Evolutionary conservation across 2,329 filamentous ascomycete species (phyloP).

Genomic region (Neopestalotiopsis sp.): DNA sequence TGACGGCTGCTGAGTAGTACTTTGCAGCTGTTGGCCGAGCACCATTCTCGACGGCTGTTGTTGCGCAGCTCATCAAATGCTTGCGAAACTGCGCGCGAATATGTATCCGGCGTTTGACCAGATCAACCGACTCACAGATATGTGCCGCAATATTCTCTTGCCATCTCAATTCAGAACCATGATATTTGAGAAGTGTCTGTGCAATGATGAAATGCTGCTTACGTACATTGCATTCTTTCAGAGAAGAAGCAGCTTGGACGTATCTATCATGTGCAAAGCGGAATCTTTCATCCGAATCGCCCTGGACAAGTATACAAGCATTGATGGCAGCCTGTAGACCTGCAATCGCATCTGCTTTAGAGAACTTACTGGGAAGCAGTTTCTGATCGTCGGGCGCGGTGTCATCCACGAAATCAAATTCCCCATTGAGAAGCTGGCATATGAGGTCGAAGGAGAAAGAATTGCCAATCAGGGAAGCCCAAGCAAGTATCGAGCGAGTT

Average conservation of each 20-base stretch:
- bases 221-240: conserved; percentile 71
- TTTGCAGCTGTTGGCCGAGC: conserved; percentile 81
- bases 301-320: conserved; percentile 79
- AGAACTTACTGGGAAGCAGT: conserved; percentile 52
- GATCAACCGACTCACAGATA: conserved; percentile 76
- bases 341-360: conserved; percentile 71
- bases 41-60: conserved; percentile 79
- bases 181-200: conserved; percentile 78
- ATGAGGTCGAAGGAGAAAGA: conserved; percentile 85
- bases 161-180: conserved; percentile 61
- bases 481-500: conserved; percentile 80
- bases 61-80: conserved; percentile 79
- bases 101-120: conserved; percentile 71
- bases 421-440: conserved; percentile 75
- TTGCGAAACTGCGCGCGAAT: conserved; percentile 72
- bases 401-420: conserved; percentile 67
- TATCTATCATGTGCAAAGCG: conserved; percentile 90
- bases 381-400: conserved; percentile 35
- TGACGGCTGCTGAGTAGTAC: conserved; percentile 79
- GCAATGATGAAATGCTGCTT: conserved; percentile 94
- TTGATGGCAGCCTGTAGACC: conserved; percentile 85
- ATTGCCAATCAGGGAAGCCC: conserved; percentile 83
- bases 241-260: conserved; percentile 71
- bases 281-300: conserved; percentile 85
- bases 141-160: conserved; percentile 80